These are phyloP conservation scores for Plasmodium malariae DNA, from an alignment of 169 alveolate species.

Conservation along the genomic window DNA sequence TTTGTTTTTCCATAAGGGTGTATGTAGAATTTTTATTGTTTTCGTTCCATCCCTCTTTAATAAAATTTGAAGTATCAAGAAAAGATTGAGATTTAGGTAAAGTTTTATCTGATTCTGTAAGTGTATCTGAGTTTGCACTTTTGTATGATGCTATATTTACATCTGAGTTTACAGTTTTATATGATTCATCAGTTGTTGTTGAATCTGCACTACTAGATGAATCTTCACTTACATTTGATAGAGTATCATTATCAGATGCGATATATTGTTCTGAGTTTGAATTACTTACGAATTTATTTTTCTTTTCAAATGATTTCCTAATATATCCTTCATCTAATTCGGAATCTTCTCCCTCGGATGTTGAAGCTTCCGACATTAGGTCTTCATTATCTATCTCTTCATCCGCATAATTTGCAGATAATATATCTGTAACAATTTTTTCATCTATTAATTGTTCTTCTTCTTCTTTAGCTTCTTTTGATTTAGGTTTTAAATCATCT, in stretches of 20 bases:
- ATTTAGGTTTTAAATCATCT: slow-evolving; percentile 32
- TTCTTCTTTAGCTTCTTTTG: background rate
- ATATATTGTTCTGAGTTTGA: background rate
- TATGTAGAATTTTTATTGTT: too few species aligned
- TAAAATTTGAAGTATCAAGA: background rate
- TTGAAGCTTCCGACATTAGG: background rate
- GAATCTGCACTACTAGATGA: background rate
- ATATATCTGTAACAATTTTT: slow-evolving; percentile 21
- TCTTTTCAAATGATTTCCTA: background rate
- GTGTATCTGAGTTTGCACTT: background rate
- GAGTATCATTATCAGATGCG: background rate
- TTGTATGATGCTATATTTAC: background rate
- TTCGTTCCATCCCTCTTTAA: too few species aligned
- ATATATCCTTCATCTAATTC: slow-evolving; percentile 1
- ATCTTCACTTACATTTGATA: background rate
- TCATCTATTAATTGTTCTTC: slow-evolving; percentile 20
- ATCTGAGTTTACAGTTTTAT: background rate
- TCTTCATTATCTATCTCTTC: slow-evolving; percentile 1
- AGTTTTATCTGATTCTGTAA: background rate
- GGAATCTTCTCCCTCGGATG: slow-evolving; percentile 5
- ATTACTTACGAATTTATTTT: background rate
- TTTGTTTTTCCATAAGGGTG: background rate
- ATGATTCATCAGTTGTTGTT: background rate
- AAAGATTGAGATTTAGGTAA: background rate
- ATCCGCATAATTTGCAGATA: background rate